Conservation (phyloP, 805 yeast species). For the Wickerhamiella vanderwaltii region DNA sequence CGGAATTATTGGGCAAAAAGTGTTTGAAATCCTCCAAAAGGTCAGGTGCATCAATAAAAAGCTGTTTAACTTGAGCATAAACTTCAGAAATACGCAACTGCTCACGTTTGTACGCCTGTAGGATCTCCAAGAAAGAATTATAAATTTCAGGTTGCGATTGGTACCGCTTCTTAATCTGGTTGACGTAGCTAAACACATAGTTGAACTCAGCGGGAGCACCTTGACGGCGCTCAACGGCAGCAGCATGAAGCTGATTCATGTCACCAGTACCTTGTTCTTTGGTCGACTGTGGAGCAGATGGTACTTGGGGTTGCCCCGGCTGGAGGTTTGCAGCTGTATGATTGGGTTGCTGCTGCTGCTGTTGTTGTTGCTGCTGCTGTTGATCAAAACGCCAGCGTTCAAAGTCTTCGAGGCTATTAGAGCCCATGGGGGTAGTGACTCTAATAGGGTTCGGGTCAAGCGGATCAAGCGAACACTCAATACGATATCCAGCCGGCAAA, state of each 20-base stretch:
- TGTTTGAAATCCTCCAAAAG: constrained; percentile 87
- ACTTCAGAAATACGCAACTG: constrained; percentile 93
- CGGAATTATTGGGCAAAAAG: constrained; percentile 77
- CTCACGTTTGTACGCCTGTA: constrained; percentile 94
- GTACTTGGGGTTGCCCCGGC: constrained; percentile 11
- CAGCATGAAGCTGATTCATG: constrained; percentile 31
- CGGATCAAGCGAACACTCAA: constrained; percentile 82
- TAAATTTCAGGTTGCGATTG: constrained; percentile 91
- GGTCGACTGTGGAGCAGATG: constrained; percentile 12
- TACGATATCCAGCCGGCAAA: constrained; percentile 88
- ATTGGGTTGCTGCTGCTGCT: constrained; percentile 21
- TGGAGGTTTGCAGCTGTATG: constrained; percentile 18
- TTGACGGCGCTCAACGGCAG: constrained; percentile 25
- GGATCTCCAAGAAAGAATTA: constrained; percentile 83
- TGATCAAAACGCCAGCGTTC: constrained; percentile 16
- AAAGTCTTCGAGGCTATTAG: constrained; percentile 50
- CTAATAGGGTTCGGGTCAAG: constrained; percentile 83
- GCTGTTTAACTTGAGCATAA: constrained; percentile 77
- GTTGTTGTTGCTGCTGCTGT: constrained; percentile 11
- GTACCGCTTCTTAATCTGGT: constrained; percentile 88
- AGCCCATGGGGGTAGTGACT: constrained; percentile 92
- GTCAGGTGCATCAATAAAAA: constrained; percentile 91
- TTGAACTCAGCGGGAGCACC: constrained; percentile 82
- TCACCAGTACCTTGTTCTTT: constrained; percentile 17
- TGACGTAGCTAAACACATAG: constrained; percentile 92